A percentile compares a stretch with the other conserved stretches of the same genome.
These are phyloP conservation scores for Yamadazyma spencermartinsiae DNA, from an alignment of 1,139 yeast genomes.

Conservation along the genomic window DNA sequence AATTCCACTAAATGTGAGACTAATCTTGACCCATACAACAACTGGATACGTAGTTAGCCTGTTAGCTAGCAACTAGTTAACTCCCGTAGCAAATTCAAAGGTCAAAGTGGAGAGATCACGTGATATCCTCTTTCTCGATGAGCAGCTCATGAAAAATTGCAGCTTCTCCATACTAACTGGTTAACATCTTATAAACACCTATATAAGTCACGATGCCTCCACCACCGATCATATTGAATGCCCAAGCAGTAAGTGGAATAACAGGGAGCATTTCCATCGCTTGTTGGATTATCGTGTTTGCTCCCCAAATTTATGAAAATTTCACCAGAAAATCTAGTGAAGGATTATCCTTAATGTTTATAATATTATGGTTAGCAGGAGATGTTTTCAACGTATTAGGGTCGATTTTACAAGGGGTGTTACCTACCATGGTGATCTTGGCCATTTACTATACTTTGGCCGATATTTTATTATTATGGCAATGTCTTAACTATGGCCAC, in stretches of 20 bases:
- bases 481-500: constrained; percentile 68
- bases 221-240: constrained; percentile 66
- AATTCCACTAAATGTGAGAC: too few relatives aligned
- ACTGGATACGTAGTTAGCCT: too few relatives aligned
- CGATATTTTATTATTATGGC: constrained; percentile 77
- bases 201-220: constrained; percentile 46
- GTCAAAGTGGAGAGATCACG: too few relatives aligned
- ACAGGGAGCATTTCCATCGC: constrained; percentile 92
- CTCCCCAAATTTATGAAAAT: constrained; percentile 94
- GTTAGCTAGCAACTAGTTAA: too few relatives aligned
- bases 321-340: constrained; percentile 81
- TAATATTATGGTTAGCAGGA: constrained; percentile 84
- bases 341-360: constrained; percentile 80
- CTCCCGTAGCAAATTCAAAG: too few relatives aligned
- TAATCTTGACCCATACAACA: too few relatives aligned
- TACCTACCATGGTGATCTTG: constrained; percentile 88
- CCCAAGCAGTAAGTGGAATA: constrained; percentile 82
- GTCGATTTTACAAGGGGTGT: constrained; percentile 79
- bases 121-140: constrained; percentile 1
- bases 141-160: constrained; percentile 2
- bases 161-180: not conserved
- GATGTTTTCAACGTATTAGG: constrained; percentile 92
- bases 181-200: not conserved
- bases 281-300: constrained; percentile 97
- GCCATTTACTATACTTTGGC: constrained; percentile 93